Percentiles rank a stretch among this genome's conserved stretches.
phyloP scores from a whole-genome alignment of 2,329 filamentous ascomycete species.

The Macroventuria anomochaeta region DNA sequence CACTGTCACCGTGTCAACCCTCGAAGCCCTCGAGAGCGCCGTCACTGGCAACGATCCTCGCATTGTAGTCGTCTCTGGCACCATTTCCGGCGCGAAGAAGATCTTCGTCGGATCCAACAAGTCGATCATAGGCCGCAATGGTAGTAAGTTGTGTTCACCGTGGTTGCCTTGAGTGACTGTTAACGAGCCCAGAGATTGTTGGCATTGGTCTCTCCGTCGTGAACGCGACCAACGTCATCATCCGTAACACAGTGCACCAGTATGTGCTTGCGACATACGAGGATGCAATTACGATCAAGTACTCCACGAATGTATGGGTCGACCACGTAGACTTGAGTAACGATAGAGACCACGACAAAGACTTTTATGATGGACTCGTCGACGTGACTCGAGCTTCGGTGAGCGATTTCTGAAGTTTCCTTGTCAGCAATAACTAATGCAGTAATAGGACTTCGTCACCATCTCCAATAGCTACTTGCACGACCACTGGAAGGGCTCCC shows the following conservation, averaged over 20 bases:
- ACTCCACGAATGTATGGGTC: constrained; percentile 63
- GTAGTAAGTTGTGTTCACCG: background rate
- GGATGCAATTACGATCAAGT: constrained; percentile 58
- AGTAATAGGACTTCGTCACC: constrained; percentile 59
- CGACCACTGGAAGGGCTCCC: constrained; percentile 64
- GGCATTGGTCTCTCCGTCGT: constrained; percentile 55
- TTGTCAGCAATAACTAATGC: background rate
- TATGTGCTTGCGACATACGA: constrained; percentile 51
- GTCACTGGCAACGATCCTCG: constrained; percentile 50
- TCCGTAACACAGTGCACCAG: constrained; percentile 60
- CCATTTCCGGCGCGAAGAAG: constrained; percentile 46
- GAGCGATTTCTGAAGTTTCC: too few relatives aligned
- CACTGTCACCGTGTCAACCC: constrained; percentile 33
- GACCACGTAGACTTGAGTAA: constrained; percentile 70
- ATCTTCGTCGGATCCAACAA: constrained; percentile 55
- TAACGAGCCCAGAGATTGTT: constrained; percentile 39
- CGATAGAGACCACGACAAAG: constrained; percentile 64
- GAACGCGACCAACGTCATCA: constrained; percentile 58
- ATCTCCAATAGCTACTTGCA: constrained; percentile 59
- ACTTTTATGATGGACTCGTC: constrained; percentile 70
- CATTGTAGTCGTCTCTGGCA: constrained; percentile 55
- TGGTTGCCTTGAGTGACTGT: background rate
- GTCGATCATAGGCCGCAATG: constrained; percentile 51
- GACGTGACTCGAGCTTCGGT: constrained; percentile 63
- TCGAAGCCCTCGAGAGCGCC: constrained; percentile 50